Base-by-base conservation (phyloP, 2,329 filamentous ascomycete genomes). In the Fusarium cicatricum region DNA sequence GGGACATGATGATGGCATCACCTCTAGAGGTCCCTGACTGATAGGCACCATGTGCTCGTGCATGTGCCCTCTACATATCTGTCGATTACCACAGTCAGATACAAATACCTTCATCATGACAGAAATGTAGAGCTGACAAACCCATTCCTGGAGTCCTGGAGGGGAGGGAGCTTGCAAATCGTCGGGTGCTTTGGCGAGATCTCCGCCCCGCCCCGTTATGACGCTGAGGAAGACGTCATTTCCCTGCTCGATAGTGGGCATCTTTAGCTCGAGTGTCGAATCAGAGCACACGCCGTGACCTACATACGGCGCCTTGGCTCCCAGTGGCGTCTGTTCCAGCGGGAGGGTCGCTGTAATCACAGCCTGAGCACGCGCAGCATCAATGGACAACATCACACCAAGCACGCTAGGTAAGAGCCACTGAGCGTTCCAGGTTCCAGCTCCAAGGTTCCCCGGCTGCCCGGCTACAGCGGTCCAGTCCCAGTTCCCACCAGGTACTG, bases 141-240 rank as follows among this genome's bases (percentile, higher is more conserved):
- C 40, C 38, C 40, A 43, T 63, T 42, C 40, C 47, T 46, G 43
- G 32, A 38, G 31, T 29, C 21, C n/a, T 10, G 43, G 23, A 26
- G 23, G 23, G 23, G 23, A 26, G 23, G 6, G 23, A 26, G 33
- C 42, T 40, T 19, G 21, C n/a, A 51, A 60, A 60, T 48, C 26
- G 50, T 60, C 4, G n/a, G n/a, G n/a, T n/a, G 45, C 59, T 56
- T 37, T 45, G 49, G 26, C 50, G 50, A 65, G 58, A 65, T 64
- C 62, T 66, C 61, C 52, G 44, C 32, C 46, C 53, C 56, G 52
- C 55, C 58, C 62, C 54, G 60, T 66, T 68, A 70, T 71, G 68
- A 71, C 68, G 68, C 64, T 55, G 36, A 55, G 48, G 54, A 60
- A 59, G 68, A 71, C 68, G 68, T 71, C 63, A 71, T 61, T 33